Evolutionary conservation across 345 rosid species (phyloP), one percentile per base, ranked within the genome.

Genomic region (Rhizophora mangle): DNA sequence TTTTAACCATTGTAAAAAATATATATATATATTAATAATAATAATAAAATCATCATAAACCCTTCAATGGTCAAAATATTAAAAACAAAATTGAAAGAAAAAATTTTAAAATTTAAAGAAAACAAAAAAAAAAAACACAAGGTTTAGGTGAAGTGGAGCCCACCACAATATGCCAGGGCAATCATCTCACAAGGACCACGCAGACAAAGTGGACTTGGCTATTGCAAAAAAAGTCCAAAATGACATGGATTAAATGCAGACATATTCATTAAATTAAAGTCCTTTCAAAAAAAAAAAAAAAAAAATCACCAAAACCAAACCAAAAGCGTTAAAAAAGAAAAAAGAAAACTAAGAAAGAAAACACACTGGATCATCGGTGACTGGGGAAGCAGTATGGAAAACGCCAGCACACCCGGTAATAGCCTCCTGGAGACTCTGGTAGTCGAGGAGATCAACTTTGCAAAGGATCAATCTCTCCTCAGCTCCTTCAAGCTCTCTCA

Each of bases 361-460:
- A 81, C 91, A 80, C 30, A 95, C 99, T 18, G 99, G 99, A 70
- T 92, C 98, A 47, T 95, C 98, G 16, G 98, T 95, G 74, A 92
- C 90, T 0, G 99, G 99, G 60, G 96, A 95, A 61, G 99, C 99
- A 13, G 97, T 82, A 65, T 95, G 99, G 80, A 95, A 84, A 68
- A 95, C 99, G n/a, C 99, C 99, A 55, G 90, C 86, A 51, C 99
- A 95, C 4, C 94, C 99, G 13, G 29, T 56, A 79, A 95, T 90
- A 53, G 96, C 94, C 43, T 83, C 82, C 64, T 56, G 68, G 7
- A 95, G 86, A 77, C 85, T 79, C 68, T 79, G 80, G 30, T 69
- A 90, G 72, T 95, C 98, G 43, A 88, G 88, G 80, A 95, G 88
- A 79, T 92, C 96, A n/a, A 90, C 89, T 78, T 67, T 87, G 83